These are phyloP conservation scores for Botrytis elliptica DNA, from an alignment of 2,329 filamentous ascomycete genomes.

Conservation along the genomic window DNA sequence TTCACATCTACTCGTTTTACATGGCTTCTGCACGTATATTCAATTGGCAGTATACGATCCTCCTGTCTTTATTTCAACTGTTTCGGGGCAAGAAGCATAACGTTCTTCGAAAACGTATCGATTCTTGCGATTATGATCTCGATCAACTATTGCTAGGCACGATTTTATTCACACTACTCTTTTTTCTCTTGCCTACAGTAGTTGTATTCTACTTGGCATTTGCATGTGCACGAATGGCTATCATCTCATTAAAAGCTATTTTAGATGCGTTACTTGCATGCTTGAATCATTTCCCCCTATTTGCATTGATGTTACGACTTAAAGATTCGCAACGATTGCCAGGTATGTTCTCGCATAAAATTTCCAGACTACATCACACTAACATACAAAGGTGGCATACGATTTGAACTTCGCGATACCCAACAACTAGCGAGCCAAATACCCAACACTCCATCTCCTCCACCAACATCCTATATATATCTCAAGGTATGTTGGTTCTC, in stretches of 20 bases:
- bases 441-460: constrained; percentile 29
- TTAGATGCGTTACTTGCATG: constrained; percentile 91
- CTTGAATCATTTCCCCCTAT: constrained; percentile 95
- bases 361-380: constrained; percentile 22
- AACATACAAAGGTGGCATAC: constrained; percentile 64
- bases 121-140: constrained; percentile 97
- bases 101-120: constrained; percentile 92
- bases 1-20: constrained; percentile 98
- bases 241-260: constrained; percentile 86
- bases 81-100: constrained; percentile 99
- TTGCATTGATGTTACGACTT: constrained; percentile 91
- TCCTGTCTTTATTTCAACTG: constrained; percentile 96
- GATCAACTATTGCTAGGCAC: constrained; percentile 95
- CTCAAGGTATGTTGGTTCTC: constrained; percentile 62
- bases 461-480: constrained; percentile 76
- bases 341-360: constrained; percentile 50
- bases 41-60: constrained; percentile 97
- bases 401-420: constrained; percentile 83
- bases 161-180: constrained; percentile 91
- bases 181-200: constrained; percentile 92
- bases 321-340: constrained; percentile 91
- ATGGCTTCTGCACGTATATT: constrained; percentile 95
- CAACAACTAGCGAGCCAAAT: constrained; percentile 49
- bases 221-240: constrained; percentile 88
- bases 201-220: constrained; percentile 97